These are phyloP conservation scores for Polygonum maritimum DNA, from an alignment of 148 eudicot genomes.

Conservation along the genomic window DNA sequence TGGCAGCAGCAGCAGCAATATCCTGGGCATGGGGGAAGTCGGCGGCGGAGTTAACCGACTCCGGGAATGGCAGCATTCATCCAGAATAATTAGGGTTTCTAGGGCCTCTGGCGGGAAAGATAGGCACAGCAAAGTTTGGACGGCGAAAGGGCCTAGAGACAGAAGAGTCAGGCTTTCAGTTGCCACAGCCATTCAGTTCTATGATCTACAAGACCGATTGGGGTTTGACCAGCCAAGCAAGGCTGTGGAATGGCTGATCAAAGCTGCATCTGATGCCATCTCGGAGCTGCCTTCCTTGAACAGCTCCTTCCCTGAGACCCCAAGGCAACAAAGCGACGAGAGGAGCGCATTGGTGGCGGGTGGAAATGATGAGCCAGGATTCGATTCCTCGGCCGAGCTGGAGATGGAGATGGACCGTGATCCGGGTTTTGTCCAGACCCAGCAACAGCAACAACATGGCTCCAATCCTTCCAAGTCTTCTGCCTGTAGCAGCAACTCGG, in stretches of 20 bases:
- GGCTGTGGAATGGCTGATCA: constrained; percentile 90
- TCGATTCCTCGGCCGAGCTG: constrained; percentile 22
- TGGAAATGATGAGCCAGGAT: constrained; percentile 9
- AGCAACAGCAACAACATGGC: constrained; percentile 19
- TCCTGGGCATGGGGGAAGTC: constrained; percentile 13
- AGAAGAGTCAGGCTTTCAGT: constrained; percentile 77
- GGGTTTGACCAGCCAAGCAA: constrained; percentile 90
- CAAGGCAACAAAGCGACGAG: constrained; percentile 38
- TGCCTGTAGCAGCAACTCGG: constrained; percentile 68
- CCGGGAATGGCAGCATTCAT: constrained; percentile 60
- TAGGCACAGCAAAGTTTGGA: constrained; percentile 84
- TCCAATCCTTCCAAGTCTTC: constrained; percentile 35
- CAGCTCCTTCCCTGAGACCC: constrained; percentile 40
- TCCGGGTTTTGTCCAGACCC: constrained; percentile 7
- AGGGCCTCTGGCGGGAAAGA: constrained; percentile 88
- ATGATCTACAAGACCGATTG: constrained; percentile 74
- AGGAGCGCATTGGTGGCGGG: constrained; percentile 3
- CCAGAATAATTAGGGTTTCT: constrained; percentile 89
- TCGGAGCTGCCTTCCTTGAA: constrained; percentile 61
- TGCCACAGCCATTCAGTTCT: constrained; percentile 73
- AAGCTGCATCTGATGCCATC: constrained; percentile 62
- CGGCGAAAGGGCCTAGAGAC: constrained; percentile 77
- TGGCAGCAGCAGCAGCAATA: constrained; percentile 6
- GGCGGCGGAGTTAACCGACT: constrained; percentile 18
- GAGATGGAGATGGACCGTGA: constrained; percentile 31